Conservation (phyloP, 441 rosid species). For the Mallotus repandus region DNA sequence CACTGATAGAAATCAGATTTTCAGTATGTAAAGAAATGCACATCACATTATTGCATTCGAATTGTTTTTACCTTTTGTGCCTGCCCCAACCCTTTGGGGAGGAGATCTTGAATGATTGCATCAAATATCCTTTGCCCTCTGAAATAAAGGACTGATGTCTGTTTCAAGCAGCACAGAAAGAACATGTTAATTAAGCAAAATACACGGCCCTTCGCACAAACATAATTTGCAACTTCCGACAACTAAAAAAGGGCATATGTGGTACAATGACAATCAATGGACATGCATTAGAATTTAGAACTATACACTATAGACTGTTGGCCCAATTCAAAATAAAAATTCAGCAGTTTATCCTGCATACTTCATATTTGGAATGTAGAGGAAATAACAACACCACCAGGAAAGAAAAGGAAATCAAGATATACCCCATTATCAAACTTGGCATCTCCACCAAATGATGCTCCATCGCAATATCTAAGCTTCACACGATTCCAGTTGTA, state of each 20-base stretch:
- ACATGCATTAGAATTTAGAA: not conserved
- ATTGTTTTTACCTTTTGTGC: conserved; percentile 55
- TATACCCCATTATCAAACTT: conserved; percentile 66
- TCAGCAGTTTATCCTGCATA: too few relatives aligned
- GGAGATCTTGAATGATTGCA: conserved; percentile 28
- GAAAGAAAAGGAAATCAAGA: not conserved
- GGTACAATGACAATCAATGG: not conserved
- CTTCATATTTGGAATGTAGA: too few relatives aligned
- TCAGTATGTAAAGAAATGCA: not conserved
- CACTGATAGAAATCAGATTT: not conserved
- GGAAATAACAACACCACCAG: too few relatives aligned
- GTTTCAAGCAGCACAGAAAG: conserved; percentile 29
- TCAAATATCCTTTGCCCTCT: conserved; percentile 87
- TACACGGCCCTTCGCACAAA: not conserved
- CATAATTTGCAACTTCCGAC: not conserved
- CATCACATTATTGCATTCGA: not conserved
- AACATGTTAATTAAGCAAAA: conserved; percentile 8
- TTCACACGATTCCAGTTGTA: conserved; percentile 96
- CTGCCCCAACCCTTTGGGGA: conserved; percentile 54
- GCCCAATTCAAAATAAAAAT: too few relatives aligned
- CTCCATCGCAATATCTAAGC: conserved; percentile 95
- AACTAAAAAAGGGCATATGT: not conserved
- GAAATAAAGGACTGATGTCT: conserved; percentile 84
- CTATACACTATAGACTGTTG: not conserved
- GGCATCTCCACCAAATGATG: conserved; percentile 83